Percentiles rank a stretch among this genome's conserved stretches.
phyloP scores from a whole-genome alignment of 495 filamentous ascomycete genomes.

The Lasiosphaeria hispida region DNA sequence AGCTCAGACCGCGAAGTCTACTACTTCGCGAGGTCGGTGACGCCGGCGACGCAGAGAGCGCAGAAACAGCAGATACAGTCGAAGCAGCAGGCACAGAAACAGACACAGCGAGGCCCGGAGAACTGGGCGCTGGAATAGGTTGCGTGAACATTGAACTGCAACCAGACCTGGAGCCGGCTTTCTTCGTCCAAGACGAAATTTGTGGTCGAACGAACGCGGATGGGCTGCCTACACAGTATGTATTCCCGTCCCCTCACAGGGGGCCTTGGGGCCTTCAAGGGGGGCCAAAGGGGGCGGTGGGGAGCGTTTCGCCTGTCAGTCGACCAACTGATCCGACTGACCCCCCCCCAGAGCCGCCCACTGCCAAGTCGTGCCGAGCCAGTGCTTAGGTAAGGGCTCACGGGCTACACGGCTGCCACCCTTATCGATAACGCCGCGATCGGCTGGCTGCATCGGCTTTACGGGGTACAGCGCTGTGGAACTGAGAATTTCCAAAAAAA shows the following conservation, averaged over 20 bases:
- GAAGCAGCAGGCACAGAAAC: not conserved
- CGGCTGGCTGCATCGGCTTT: too few relatives aligned
- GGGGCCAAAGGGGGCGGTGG: too few relatives aligned
- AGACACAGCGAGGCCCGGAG: conserved; percentile 37
- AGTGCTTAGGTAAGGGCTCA: not conserved
- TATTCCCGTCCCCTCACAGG: not conserved
- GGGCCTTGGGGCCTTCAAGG: too few relatives aligned
- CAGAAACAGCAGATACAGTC: conserved; percentile 31
- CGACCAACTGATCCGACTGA: too few relatives aligned
- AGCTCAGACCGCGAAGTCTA: conserved; percentile 68
- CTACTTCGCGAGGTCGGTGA: conserved; percentile 53
- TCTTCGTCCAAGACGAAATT: not conserved
- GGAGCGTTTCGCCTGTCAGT: too few relatives aligned
- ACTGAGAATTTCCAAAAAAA: not conserved
- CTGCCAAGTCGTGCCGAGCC: too few relatives aligned
- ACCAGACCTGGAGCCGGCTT: not conserved
- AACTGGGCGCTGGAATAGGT: conserved; percentile 45
- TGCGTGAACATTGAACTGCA: conserved; percentile 54
- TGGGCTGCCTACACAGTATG: not conserved
- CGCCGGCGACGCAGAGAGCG: conserved; percentile 42
- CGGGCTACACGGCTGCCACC: not conserved
- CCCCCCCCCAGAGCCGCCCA: too few relatives aligned
- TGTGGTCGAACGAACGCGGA: not conserved
- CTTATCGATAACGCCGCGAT: conserved; percentile 1
- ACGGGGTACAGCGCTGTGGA: too few relatives aligned